phyloP scores from a whole-genome alignment of 148 eudicot genomes.

The Rhododendron molle region DNA sequence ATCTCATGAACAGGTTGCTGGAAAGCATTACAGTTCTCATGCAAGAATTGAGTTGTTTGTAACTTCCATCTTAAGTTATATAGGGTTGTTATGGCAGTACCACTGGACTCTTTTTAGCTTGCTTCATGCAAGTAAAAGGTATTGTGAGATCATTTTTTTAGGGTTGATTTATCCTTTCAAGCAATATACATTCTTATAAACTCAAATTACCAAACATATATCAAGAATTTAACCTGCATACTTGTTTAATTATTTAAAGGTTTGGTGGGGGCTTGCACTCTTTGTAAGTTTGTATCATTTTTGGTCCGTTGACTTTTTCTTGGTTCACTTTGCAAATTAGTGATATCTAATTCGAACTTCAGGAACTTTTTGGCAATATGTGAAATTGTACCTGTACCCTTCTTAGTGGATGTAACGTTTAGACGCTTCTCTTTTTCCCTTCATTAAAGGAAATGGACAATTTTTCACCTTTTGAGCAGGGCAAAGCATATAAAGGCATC shows the following conservation, averaged over 20 bases:
- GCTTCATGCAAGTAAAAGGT: not conserved
- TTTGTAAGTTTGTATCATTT: not conserved
- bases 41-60: not conserved
- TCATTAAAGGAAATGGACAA: not conserved
- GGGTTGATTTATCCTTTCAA: not conserved
- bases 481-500: constrained; percentile 83
- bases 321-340: not conserved
- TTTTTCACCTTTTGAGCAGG: constrained; percentile 36
- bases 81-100: too few relatives aligned
- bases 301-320: not conserved
- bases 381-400: not conserved
- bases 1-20: constrained; percentile 8
- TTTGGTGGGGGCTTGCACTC: not conserved
- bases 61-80: not conserved
- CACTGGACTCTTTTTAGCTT: not conserved
- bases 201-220: not conserved
- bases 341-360: not conserved
- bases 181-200: not conserved
- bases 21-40: not conserved
- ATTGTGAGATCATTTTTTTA: not conserved
- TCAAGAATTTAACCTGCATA: not conserved
- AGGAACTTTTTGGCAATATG: not conserved
- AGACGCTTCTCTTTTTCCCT: not conserved
- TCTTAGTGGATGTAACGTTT: not conserved
- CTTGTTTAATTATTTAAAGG: not conserved